Evolutionary conservation across 129 eudicot genomes (phyloP).

Genomic region (Gnaphalium uliginosum): DNA sequence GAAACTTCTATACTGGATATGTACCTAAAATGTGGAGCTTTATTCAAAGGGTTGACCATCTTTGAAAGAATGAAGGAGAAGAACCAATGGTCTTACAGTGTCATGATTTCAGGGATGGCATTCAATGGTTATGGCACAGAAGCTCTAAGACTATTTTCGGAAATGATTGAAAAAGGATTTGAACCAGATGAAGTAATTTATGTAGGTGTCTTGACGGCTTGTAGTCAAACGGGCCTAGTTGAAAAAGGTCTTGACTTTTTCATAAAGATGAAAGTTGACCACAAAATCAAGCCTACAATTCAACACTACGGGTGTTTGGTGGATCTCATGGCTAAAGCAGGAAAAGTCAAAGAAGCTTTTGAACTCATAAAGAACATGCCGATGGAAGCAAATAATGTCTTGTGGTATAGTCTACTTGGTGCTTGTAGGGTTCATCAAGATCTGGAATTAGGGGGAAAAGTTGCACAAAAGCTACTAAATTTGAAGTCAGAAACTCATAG

Average conservation of each 20-base stretch:
- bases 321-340: conserved; percentile 51
- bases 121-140: conserved; percentile 42
- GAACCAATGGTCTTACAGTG: conserved; percentile 49
- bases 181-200: conserved; percentile 50
- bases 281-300: conserved; percentile 45
- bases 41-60: conserved; percentile 34
- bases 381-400: conserved; percentile 47
- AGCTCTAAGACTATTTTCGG: conserved; percentile 39
- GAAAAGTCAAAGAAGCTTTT: conserved; percentile 47
- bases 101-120: conserved; percentile 51
- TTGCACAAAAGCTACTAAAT: conserved; percentile 34
- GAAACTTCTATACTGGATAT: conserved; percentile 50
- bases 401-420: conserved; percentile 48
- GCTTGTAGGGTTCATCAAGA: conserved; percentile 43
- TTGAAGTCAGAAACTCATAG: conserved; percentile 21
- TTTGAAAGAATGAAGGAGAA: conserved; percentile 41
- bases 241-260: conserved; percentile 43
- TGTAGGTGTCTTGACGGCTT: conserved; percentile 49
- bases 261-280: conserved; percentile 40
- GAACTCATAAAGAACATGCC: conserved; percentile 49
- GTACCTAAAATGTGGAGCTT: conserved; percentile 52
- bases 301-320: conserved; percentile 60
- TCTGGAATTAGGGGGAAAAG: conserved; percentile 39
- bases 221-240: conserved; percentile 44
- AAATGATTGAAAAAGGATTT: conserved; percentile 42